These are phyloP conservation scores for Calonectria pteridis DNA, from an alignment of 2,329 filamentous ascomycete species.

Conservation along the genomic window DNA sequence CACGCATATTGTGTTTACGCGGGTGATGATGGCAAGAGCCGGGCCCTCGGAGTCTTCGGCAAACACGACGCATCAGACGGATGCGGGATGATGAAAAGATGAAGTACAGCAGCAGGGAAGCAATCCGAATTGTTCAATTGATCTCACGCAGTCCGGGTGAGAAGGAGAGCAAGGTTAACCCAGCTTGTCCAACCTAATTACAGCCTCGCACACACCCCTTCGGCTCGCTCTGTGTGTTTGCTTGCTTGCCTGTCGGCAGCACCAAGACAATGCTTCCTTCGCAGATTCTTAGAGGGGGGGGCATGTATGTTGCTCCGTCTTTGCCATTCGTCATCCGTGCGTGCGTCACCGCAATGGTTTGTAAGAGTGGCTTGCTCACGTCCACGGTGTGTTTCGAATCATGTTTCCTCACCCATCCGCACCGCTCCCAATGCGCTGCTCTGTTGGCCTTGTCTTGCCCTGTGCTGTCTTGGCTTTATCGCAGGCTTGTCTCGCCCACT, in stretches of 20 bases:
- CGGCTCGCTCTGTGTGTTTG: neutral
- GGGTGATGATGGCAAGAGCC: neutral
- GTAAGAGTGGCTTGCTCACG: neutral
- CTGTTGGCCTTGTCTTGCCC: conserved; percentile 3
- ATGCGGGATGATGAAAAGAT: conserved; percentile 10
- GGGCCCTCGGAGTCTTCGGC: conserved; percentile 21
- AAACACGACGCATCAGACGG: neutral
- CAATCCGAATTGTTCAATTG: conserved; percentile 15
- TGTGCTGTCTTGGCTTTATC: conserved; percentile 10
- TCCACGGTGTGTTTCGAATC: neutral
- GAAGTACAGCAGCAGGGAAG: conserved; percentile 31
- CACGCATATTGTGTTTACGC: conserved; percentile 1
- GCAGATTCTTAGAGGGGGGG: neutral
- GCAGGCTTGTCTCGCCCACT: neutral
- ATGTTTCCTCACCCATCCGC: neutral
- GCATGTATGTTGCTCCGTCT: neutral
- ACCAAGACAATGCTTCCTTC: neutral
- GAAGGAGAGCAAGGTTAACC: conserved; percentile 9
- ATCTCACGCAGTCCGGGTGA: neutral
- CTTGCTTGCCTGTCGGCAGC: neutral
- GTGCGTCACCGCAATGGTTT: neutral
- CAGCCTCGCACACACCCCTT: conserved; percentile 13
- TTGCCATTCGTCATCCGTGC: neutral
- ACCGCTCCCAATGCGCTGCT: neutral
- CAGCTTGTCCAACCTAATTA: conserved; percentile 28